Evolutionary conservation across 192 early-diverging fungal species (phyloP).

Genomic region (Cladochytrium replicatum): DNA sequence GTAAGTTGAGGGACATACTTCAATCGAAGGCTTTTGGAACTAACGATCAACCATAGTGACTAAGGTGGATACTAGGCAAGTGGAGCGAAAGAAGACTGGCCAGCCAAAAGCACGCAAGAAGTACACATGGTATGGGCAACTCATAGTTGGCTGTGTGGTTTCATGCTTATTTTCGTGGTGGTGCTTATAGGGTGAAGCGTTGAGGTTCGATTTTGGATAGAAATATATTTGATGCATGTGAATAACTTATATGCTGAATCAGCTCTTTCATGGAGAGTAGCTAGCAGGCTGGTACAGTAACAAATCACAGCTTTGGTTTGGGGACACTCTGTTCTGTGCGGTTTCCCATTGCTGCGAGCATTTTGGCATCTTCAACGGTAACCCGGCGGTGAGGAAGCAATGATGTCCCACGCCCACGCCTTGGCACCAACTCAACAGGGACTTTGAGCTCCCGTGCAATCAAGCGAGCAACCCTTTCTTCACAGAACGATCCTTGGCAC

Average conservation of each 20-base stretch:
- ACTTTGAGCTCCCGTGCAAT: constrained; percentile 27
- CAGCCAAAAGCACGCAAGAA: constrained; percentile 87
- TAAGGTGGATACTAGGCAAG: constrained; percentile 42
- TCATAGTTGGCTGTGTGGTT: too few relatives aligned
- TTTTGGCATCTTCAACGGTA: constrained; percentile 22
- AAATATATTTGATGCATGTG: too few relatives aligned
- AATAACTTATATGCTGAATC: too few relatives aligned
- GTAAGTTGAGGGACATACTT: too few relatives aligned
- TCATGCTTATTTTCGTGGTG: too few relatives aligned
- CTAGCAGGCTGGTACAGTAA: too few relatives aligned
- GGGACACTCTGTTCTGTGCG: not conserved
- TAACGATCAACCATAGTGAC: too few relatives aligned
- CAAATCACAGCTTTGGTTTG: not conserved
- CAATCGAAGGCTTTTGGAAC: too few relatives aligned
- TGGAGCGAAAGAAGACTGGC: constrained; percentile 95
- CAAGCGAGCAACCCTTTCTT: constrained; percentile 26
- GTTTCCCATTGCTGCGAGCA: constrained; percentile 11
- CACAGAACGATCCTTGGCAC: constrained; percentile 40
- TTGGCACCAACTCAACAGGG: constrained; percentile 17
- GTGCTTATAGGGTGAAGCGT: too few relatives aligned
- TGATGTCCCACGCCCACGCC: constrained; percentile 22
- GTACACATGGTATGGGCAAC: constrained; percentile 83
- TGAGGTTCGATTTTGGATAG: too few relatives aligned
- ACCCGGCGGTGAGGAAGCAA: constrained; percentile 34
- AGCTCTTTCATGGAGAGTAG: too few relatives aligned